phyloP scores from a whole-genome alignment of 768 basidiomycete species.

The Suillus americanus region DNA sequence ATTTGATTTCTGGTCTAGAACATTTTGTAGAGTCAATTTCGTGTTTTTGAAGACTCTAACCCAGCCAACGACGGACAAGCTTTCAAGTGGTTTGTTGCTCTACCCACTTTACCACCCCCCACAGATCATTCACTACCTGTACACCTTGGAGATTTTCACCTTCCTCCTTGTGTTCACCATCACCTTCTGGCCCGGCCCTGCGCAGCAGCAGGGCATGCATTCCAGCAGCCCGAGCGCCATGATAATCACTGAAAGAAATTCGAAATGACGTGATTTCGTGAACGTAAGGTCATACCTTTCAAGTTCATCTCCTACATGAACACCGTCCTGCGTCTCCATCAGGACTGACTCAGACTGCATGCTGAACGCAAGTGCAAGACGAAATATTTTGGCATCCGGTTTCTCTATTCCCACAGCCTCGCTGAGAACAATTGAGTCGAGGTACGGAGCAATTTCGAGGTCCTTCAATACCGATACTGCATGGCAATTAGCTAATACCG shows the following conservation, averaged over 20 bases:
- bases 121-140: conserved; percentile 37
- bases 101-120: conserved; percentile 39
- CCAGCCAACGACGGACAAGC: not conserved
- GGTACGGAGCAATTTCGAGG: conserved; percentile 48
- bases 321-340: conserved; percentile 34
- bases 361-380: conserved; percentile 40
- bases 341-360: not conserved
- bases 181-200: conserved; percentile 48
- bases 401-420: conserved; percentile 72
- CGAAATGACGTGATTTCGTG: not conserved
- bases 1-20: not conserved
- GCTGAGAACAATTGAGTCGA: conserved; percentile 64
- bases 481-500: conserved; percentile 4
- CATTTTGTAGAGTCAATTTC: not conserved
- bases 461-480: conserved; percentile 56
- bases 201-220: conserved; percentile 59
- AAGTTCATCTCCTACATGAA: conserved; percentile 80
- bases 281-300: conserved; percentile 44
- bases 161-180: conserved; percentile 42
- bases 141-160: conserved; percentile 42
- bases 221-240: conserved; percentile 56
- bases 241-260: conserved; percentile 54
- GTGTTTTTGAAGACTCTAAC: not conserved
- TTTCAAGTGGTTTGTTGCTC: conserved; percentile 12
- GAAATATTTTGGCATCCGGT: conserved; percentile 60